Evolutionary conservation across 108 stramenopile genomes (phyloP), one percentile per base, ranked within the genome.

Genomic region (Nitzschia palea): DNA sequence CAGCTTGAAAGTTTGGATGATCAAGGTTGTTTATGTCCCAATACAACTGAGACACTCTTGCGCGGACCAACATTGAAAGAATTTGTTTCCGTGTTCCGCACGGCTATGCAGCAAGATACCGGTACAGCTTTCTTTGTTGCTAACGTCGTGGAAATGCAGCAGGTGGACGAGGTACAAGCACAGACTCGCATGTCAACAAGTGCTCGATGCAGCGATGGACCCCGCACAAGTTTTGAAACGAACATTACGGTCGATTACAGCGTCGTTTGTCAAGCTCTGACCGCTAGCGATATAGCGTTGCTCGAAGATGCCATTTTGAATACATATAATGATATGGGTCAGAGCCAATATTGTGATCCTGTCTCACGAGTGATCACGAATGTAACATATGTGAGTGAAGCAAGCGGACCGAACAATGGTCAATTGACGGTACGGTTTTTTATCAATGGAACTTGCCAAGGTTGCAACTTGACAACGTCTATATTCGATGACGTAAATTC

Each of bases 261-360:
- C 14, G 40, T 14, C 12, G 40, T 42, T 31, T 55, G 40, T 42
- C 9, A 14, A 9, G 9, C 40, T 42, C 14, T 55, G 54, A 29
- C 25, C 54, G 54, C 10, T 3, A 32, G 17, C 17, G 26, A 55
- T 4, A 55, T 30, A 29, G 29, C 28, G 6, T 3, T 28, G 9
- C 54, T 63, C 12, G 62, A 48, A 23, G 31, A 22, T 3, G 34
- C 33, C 2, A 35, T 51, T 23, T 34, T 65, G 12, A 28, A 47
- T n/a, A 53, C 26, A 1, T 65, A 65, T 50, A 65, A 65, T 50
- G 23, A 30, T 17, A 33, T 65, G 32, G 26, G 8, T 23, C 9
- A 22, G 18, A 34, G 32, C 2, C 31, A 52, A 0, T 65, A 51
- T 28, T 65, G 64, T 28, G 64, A 65, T 65, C 64, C 64, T 2